Percentiles rank a stretch among this genome's conserved stretches.
Conservation (phyloP, 139 green algal species). For the Tetradesmus obliquus region DNA sequence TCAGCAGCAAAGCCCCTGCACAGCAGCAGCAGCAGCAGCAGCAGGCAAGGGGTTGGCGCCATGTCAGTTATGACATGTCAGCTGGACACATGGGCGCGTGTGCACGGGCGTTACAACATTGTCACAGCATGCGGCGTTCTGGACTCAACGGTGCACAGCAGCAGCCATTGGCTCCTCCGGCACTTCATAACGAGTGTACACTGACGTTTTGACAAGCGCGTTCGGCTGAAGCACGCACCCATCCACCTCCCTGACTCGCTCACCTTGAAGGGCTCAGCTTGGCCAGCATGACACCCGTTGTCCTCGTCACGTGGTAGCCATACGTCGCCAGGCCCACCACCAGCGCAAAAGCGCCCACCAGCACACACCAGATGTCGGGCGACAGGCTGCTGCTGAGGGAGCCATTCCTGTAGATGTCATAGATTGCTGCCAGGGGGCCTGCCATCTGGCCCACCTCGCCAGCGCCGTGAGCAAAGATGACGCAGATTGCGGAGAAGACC, state of each 20-base stretch:
- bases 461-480: slow-evolving; percentile 66
- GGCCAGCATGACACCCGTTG: slow-evolving; percentile 66
- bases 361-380: slow-evolving; percentile 61
- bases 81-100: not conserved
- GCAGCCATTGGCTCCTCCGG: too few relatives aligned
- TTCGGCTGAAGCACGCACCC: not conserved
- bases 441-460: slow-evolving; percentile 61
- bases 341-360: slow-evolving; percentile 63
- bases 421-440: slow-evolving; percentile 64
- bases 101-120: not conserved
- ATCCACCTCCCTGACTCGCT: not conserved
- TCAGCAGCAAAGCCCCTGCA: slow-evolving; percentile 75
- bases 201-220: too few relatives aligned
- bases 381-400: slow-evolving; percentile 25
- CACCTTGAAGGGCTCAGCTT: slow-evolving; percentile 53
- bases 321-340: slow-evolving; percentile 74
- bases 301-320: slow-evolving; percentile 74
- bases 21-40: slow-evolving; percentile 42
- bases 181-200: too few relatives aligned
- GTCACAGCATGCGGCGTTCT: not conserved
- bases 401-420: slow-evolving; percentile 51
- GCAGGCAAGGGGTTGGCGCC: not conserved
- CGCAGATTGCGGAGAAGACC: slow-evolving; percentile 70
- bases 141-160: too few relatives aligned
- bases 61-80: not conserved